Evolutionary conservation across 148 eudicot genomes (phyloP).

Genomic region (Cornus kousa): DNA sequence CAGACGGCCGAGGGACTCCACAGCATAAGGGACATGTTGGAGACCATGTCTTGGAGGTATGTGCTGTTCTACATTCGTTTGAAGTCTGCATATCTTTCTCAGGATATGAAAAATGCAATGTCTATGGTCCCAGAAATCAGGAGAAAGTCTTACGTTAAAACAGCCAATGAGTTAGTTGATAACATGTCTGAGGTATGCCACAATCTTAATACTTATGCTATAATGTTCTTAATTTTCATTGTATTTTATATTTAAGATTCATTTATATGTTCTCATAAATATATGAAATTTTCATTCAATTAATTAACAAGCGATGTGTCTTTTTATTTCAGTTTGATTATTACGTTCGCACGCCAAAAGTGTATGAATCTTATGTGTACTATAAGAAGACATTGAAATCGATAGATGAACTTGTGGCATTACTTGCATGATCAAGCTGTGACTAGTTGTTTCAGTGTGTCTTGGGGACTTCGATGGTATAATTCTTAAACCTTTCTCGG

Average conservation of each 20-base stretch:
- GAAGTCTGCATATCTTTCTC: conserved; percentile 65
- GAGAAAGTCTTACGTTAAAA: conserved; percentile 45
- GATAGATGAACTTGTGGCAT: conserved; percentile 65
- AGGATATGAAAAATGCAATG: conserved; percentile 71
- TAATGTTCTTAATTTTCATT: neutral
- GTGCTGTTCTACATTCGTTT: conserved; percentile 67
- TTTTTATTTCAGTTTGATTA: conserved; percentile 63
- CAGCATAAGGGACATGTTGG: conserved; percentile 70
- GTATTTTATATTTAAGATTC: neutral
- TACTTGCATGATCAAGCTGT: conserved; percentile 28
- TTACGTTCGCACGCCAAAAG: conserved; percentile 72
- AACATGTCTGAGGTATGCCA: conserved; percentile 73
- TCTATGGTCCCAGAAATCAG: conserved; percentile 38
- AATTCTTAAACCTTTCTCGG: neutral
- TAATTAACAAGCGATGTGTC: neutral
- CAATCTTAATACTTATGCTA: too few relatives aligned
- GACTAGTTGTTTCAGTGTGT: neutral
- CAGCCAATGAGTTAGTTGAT: conserved; percentile 78
- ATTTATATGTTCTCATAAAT: too few relatives aligned
- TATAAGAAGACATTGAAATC: conserved; percentile 91
- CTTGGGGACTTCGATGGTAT: neutral
- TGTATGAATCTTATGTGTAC: conserved; percentile 72
- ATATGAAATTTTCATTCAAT: neutral
- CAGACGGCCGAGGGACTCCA: conserved; percentile 83
- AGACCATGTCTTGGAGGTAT: conserved; percentile 88